Base-by-base conservation (phyloP, 2,329 filamentous ascomycete species). In the Tolypocladium endophyticum region DNA sequence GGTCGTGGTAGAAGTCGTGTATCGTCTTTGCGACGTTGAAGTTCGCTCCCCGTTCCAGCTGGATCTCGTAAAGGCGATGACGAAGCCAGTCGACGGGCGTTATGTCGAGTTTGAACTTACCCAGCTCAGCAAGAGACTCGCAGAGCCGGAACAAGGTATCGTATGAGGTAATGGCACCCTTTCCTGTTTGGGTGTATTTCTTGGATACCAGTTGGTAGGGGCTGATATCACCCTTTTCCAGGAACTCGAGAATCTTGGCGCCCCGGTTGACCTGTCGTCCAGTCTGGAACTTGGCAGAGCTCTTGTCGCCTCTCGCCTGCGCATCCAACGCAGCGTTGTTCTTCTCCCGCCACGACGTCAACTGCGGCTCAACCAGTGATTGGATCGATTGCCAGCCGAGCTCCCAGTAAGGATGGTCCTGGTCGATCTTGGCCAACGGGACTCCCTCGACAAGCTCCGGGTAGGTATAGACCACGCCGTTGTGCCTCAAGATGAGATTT, bases 191-290 rank as follows among this genome's bases (percentile, higher is more conserved):
- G 59, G 83, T 78, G 65, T 76, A 81, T 25, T 74, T 72, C 68
- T 84, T 84, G 38, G 70, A 75, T 3, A 84, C 73, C 12, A 85
- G 75, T 67, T 85, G 82, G 60, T 81, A 84, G 0, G 82, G 82
- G 62, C 81, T 80, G 61, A 84, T 78, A 2, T 77, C 72, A n/a
- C 77, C 79, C 0, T 76, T 70, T 9, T 75, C 69, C 6, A 85
- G 70, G 59, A 82, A 85, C 53, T 79, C 74, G 39, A 84, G 71
- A n/a, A 83, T 79, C 28, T 74, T 70, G 14, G 76, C 72, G 25
- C 82, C 82, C 5, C 82, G 77, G 62, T 84, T 84, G 56, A 84
- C 77, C 63, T 84, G 81, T 1, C 82, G 76, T 7, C 80, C 78
- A 8, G 80, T 79, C 62, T 83, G 75, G 61, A 82, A 84, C 56